These are phyloP conservation scores for Bolboschoenus planiculmis DNA, from an alignment of 176 grass and related monocot genomes.

Conservation along the genomic window DNA sequence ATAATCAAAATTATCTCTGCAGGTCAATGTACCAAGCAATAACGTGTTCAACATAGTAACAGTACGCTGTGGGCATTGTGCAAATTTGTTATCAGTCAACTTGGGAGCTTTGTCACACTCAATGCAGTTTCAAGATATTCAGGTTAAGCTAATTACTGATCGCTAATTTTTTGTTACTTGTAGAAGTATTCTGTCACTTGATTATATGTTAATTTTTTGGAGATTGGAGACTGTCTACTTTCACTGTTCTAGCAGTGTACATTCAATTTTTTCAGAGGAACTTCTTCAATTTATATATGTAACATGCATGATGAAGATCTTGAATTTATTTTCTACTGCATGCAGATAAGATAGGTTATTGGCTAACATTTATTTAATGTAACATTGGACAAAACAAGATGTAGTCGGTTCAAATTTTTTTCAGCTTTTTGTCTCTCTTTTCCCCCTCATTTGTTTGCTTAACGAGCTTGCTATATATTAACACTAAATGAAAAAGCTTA, in stretches of 20 bases:
- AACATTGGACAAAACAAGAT: neutral
- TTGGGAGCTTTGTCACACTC: slow-evolving; percentile 30
- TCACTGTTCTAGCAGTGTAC: neutral
- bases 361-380: too few relatives aligned
- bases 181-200: too few relatives aligned
- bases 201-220: neutral
- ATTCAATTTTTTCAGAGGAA: neutral
- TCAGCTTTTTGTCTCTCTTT: neutral
- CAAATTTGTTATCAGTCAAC: slow-evolving; percentile 41
- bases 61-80: slow-evolving; percentile 43
- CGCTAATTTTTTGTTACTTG: too few relatives aligned
- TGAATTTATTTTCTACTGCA: neutral
- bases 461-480: neutral
- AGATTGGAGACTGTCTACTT: neutral
- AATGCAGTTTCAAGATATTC: slow-evolving; percentile 26
- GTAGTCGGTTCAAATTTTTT: neutral
- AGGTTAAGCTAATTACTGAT: slow-evolving; percentile 20
- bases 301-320: neutral
- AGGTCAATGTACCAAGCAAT: slow-evolving; percentile 37
- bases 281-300: neutral
- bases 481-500: neutral
- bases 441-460: neutral
- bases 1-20: neutral
- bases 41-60: slow-evolving; percentile 37
- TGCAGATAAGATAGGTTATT: too few relatives aligned